Base-by-base conservation (phyloP, 2,329 filamentous ascomycete species). In the Phialemoniopsis sp. region DNA sequence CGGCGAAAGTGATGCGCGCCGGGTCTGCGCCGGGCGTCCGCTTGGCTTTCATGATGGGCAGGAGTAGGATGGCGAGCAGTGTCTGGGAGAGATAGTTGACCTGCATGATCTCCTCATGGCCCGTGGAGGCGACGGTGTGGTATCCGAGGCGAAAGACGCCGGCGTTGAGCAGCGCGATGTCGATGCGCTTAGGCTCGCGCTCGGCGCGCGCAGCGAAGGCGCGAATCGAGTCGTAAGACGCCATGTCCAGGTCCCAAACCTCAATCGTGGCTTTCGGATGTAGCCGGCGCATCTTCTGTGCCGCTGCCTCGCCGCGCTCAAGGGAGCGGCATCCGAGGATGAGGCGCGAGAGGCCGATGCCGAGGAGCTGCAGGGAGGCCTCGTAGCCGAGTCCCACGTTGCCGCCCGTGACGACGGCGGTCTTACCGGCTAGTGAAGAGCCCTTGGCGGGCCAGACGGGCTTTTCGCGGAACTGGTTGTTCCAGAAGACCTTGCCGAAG, bases 1-100 rank as follows among this genome's bases (percentile, higher is more conserved):
- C 51, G 13, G 58, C 51, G 14, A 59, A 43, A 8, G 50, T 52
- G 14, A 60, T 17, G 33, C 47, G 40, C 21, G 14, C 34, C 3
- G 40, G 41, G 5, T 14, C 17, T 4, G 4, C 32, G 32, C 17
- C 8, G 30, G 15, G 6, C 8, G 6, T 5, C 30, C 13, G 7
- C 32, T 41, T 64, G 8, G 30, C 18, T 8, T 32, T 17, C 17
- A 14, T 15, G 10, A n/a, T 19, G 16, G 15, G 13, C 18, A 14
- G 28, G 8, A 18, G 12, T 9, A 28, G n/a, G 7, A 46, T 39
- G 15, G 32, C 21, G 21, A 26, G 21, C 21, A 26, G 21, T 10
- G 21, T 10, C 21, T 26, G 21, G n/a, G 36, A 32, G 10, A 38
- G 17, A 16, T 38, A 38, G 36, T 38, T 38, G 36, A 38, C 29